phyloP scores from a whole-genome alignment of 2,329 filamentous ascomycete genomes.

The Nemania serpens region DNA sequence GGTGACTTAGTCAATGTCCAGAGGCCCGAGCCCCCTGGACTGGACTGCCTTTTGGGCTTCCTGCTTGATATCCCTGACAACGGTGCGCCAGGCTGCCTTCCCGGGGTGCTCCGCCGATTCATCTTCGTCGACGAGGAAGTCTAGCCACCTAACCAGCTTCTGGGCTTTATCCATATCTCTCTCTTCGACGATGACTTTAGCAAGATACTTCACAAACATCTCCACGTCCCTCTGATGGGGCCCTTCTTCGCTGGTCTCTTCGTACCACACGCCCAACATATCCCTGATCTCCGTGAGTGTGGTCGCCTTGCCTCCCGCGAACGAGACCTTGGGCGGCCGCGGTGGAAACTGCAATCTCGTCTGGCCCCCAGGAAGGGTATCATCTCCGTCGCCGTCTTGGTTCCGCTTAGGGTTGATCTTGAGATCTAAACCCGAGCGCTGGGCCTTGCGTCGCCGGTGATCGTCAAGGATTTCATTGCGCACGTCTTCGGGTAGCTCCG shows the following conservation, averaged over 20 bases:
- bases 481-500: constrained; percentile 81
- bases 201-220: constrained; percentile 74
- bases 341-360: constrained; percentile 52
- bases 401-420: constrained; percentile 37
- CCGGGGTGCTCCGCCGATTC: constrained; percentile 42
- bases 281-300: constrained; percentile 66
- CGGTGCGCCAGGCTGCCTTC: constrained; percentile 52
- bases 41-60: constrained; percentile 60
- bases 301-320: constrained; percentile 50
- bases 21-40: constrained; percentile 59
- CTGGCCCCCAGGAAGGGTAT: constrained; percentile 43
- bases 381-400: constrained; percentile 22
- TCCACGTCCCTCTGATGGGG: constrained; percentile 80
- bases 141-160: constrained; percentile 70
- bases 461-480: constrained; percentile 78
- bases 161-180: constrained; percentile 76
- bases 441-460: constrained; percentile 67
- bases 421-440: constrained; percentile 56
- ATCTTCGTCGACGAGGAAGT: constrained; percentile 58
- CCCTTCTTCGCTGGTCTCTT: constrained; percentile 71
- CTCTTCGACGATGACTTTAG: constrained; percentile 74
- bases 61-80: constrained; percentile 50
- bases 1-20: constrained; percentile 49
- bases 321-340: constrained; percentile 51
- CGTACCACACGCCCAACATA: constrained; percentile 77